phyloP scores from a whole-genome alignment of 768 basidiomycete genomes.

The Leccinum olivaceopallidum region DNA sequence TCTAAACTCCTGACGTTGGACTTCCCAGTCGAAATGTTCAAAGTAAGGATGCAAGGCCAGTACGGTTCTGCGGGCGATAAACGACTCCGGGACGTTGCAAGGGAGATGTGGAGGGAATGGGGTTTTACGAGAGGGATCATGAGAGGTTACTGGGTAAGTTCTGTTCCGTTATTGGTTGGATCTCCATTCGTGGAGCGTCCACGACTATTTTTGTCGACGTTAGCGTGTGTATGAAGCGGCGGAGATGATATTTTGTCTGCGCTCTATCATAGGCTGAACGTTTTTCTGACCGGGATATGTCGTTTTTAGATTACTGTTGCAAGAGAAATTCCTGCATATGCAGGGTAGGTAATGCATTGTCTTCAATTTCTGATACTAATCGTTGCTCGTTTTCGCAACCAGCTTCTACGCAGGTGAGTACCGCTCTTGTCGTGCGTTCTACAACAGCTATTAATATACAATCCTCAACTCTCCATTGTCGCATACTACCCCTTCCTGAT shows the following conservation, averaged over 20 bases:
- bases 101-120: constrained; percentile 85
- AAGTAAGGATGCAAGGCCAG: constrained; percentile 96
- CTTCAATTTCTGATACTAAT: neutral
- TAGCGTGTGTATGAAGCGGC: neutral
- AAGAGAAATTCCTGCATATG: constrained; percentile 95
- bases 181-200: neutral
- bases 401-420: constrained; percentile 68
- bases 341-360: constrained; percentile 47
- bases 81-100: constrained; percentile 64
- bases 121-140: constrained; percentile 89
- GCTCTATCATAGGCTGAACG: neutral
- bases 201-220: neutral
- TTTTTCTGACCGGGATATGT: constrained; percentile 1
- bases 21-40: constrained; percentile 90
- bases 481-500: neutral
- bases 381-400: neutral
- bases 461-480: neutral
- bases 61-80: constrained; percentile 84
- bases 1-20: neutral
- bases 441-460: neutral
- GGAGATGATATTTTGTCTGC: neutral
- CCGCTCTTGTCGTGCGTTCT: neutral
- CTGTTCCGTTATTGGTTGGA: constrained; percentile 8
- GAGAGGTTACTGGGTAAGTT: constrained; percentile 91
- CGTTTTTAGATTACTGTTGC: constrained; percentile 74